Conservation (phyloP, 305 asterid species). For the Solanum hybrid region DNA sequence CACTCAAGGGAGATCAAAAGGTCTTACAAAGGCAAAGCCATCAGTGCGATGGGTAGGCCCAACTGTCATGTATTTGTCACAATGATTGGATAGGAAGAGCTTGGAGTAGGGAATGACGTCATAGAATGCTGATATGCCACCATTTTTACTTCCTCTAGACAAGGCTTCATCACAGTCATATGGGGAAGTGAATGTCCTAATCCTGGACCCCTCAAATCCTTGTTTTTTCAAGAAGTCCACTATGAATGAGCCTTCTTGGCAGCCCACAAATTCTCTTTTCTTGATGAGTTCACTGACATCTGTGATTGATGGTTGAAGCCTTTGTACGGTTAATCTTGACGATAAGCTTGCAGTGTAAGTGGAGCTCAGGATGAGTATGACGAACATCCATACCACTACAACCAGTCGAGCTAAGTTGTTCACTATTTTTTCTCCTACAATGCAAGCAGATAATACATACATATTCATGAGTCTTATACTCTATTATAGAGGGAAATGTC, state of each 20-base stretch:
- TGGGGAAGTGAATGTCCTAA: slow-evolving; percentile 19
- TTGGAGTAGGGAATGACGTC: slow-evolving; percentile 23
- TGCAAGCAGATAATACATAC: neutral
- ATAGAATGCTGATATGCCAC: slow-evolving; percentile 31
- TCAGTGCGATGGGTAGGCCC: slow-evolving; percentile 23
- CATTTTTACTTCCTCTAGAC: slow-evolving; percentile 19
- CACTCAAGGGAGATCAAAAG: neutral
- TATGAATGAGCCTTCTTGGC: slow-evolving; percentile 37
- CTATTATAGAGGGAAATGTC: neutral
- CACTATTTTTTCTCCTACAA: slow-evolving; percentile 29
- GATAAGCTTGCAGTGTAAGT: slow-evolving; percentile 50
- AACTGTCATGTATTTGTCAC: slow-evolving; percentile 25
- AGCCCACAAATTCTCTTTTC: slow-evolving; percentile 28
- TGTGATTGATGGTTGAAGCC: slow-evolving; percentile 12
- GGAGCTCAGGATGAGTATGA: slow-evolving; percentile 39
- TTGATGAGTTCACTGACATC: slow-evolving; percentile 22
- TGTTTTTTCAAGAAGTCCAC: slow-evolving; percentile 11
- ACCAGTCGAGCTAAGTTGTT: slow-evolving; percentile 37
- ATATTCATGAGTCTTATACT: neutral
- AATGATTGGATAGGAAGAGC: slow-evolving; percentile 28
- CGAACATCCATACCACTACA: slow-evolving; percentile 39
- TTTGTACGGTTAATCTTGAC: slow-evolving; percentile 29
- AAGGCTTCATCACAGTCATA: slow-evolving; percentile 23
- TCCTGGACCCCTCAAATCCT: slow-evolving; percentile 24
- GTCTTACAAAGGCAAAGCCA: slow-evolving; percentile 40